Evolutionary conservation across 257 asterid species (phyloP).

Genomic region (Nicotiana sylvestris): DNA sequence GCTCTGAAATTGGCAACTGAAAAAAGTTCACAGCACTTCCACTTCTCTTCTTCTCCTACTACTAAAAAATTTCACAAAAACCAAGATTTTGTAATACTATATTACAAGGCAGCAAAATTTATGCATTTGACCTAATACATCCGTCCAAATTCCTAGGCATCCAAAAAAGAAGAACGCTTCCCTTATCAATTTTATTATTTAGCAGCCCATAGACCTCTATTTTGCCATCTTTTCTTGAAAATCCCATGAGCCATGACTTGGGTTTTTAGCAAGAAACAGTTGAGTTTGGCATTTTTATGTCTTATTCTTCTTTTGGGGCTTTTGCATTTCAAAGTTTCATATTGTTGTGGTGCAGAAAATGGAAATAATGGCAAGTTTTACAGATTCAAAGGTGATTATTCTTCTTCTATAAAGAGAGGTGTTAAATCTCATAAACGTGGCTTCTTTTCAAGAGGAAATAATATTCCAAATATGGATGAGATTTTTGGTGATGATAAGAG

Average conservation of each 20-base stretch:
- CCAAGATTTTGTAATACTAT: conserved; percentile 1
- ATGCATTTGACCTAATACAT: conserved; percentile 10
- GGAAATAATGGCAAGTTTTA: conserved; percentile 22
- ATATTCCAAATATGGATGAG: conserved; percentile 21
- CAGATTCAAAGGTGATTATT: conserved; percentile 29
- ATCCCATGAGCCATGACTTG: conserved; percentile 15
- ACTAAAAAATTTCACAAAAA: not conserved
- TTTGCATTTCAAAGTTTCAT: conserved; percentile 33
- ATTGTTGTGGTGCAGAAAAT: conserved; percentile 30
- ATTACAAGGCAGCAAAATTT: conserved; percentile 11
- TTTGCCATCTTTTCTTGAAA: not conserved
- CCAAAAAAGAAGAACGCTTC: not conserved
- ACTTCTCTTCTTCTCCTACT: not conserved
- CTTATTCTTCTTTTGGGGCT: conserved; percentile 37
- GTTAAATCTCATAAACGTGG: conserved; percentile 21
- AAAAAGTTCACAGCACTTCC: conserved; percentile 30
- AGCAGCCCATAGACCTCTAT: not conserved
- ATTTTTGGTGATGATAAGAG: conserved; percentile 66
- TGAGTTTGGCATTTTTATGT: conserved; percentile 28
- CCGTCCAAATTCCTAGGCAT: conserved; percentile 16
- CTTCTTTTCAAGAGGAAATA: conserved; percentile 6
- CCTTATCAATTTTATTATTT: not conserved
- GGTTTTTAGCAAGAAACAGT: conserved; percentile 18
- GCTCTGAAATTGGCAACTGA: conserved; percentile 51
- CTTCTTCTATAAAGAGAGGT: conserved; percentile 17